These are phyloP conservation scores for Talaromyces sp. DNA, from an alignment of 2,329 filamentous ascomycete species.

Conservation along the genomic window DNA sequence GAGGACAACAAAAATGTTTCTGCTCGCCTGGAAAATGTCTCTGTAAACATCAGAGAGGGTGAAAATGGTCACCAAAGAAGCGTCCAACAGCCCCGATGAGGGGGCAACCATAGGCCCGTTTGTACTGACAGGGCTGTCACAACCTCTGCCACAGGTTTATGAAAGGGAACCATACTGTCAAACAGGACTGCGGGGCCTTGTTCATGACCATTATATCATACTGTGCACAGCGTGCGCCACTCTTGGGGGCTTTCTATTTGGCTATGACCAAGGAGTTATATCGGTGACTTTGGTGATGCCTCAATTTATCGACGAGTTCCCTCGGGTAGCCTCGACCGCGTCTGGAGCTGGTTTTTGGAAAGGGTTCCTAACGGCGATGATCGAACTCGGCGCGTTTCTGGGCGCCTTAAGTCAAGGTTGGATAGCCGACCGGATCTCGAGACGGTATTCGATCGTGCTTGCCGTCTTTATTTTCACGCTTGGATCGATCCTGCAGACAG, in stretches of 20 bases:
- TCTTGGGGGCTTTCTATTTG: constrained; percentile 47
- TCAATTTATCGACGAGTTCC: constrained; percentile 44
- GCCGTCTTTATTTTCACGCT: constrained; percentile 49
- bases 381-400: constrained; percentile 48
- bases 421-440: constrained; percentile 49
- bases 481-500: constrained; percentile 49
- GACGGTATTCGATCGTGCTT: constrained; percentile 49
- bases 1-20: background rate
- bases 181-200: constrained; percentile 42
- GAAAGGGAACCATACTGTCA: constrained; percentile 26
- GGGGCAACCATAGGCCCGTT: background rate
- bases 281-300: constrained; percentile 49
- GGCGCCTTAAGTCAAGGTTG: constrained; percentile 44
- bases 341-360: constrained; percentile 37
- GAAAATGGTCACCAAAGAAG: background rate
- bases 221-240: constrained; percentile 49
- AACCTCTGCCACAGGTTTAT: constrained; percentile 28
- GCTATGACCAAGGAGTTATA: constrained; percentile 44
- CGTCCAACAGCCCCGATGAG: background rate
- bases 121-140: constrained; percentile 22
- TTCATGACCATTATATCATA: constrained; percentile 45
- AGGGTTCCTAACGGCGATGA: constrained; percentile 50
- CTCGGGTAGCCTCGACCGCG: constrained; percentile 36
- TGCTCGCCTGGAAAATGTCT: background rate
- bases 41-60: background rate